Evolutionary conservation across 768 basidiomycete genomes (phyloP), one percentile per base, ranked within the genome.

Genomic region (Scleroderma bovista): DNA sequence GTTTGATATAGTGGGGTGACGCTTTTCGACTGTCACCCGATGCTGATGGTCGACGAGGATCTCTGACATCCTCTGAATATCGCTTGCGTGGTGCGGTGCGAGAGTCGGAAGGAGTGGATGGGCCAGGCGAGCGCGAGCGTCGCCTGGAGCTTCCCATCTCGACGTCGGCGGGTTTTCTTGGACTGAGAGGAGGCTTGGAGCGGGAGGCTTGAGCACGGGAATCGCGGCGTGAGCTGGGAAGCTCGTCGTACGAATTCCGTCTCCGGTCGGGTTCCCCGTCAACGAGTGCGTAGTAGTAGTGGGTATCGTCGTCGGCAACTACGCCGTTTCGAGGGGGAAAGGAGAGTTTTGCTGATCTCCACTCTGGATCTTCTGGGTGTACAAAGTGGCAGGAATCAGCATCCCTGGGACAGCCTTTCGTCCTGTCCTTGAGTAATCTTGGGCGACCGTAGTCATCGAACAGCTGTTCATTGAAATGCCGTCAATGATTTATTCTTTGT

Each of bases 341-440:
- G 41, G 66, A 68, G 43, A 51, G 23, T 3, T 46, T 44, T 1
- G 72, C 71, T n/a, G 44, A 33, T 45, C 47, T 39, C 72, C 72
- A 72, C 15, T 53, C 53, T 2, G 64, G 62, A 24, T 70, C 63
- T 47, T 56, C 55, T 6, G 71, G 71, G 23, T 67, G 66, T 13
- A 44, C 68, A 26, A 66, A 68, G 36, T n/a, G 43, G 44, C 66
- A 67, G n/a, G 19, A 51, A 36, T 45, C 55, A 38, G 53, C 60
- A 38, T 54, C 53, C 29, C 57, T 57, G 10, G 0, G 12, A 38
- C 66, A 67, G 2, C 66, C 66, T 43, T 11, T 53, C 7, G 47
- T 50, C 3, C 63, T 60, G 16, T 57, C 48, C 42, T 6, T 63
- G 36, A 54, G 22, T 15, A 51, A 55, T 20, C 66, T 61, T 11